Evolutionary conservation across 805 yeast genomes (phyloP), one percentile per base, ranked within the genome.

Genomic region (Saccharomycopsis selenospora): DNA sequence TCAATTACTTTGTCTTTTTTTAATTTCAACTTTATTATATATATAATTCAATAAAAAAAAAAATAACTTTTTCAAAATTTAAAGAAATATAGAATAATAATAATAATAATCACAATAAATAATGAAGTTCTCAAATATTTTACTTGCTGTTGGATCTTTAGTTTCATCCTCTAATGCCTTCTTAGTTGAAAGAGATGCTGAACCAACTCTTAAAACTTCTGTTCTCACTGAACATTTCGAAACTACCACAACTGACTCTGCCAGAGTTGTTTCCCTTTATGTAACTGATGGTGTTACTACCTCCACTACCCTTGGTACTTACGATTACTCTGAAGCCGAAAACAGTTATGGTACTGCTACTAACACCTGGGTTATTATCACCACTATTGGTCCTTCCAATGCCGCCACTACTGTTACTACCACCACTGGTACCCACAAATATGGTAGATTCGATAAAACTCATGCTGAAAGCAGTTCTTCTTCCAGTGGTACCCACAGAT

Each of bases 361-460:
- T 20, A 11, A 7, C 18, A 26, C 24, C 36, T 28, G 13, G n/a
- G 48, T 18, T 6, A 40, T 50, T 25, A 26, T 50, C 47, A 47
- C 48, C 43, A 52, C 55, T 17, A 52, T 50, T 42, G 51, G 50
- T 28, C 49, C 48, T 13, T 25, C 47, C 26, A 25, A 49, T 11
- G 49, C 53, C 20, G 46, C 26, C 18, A 48, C 51, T 24, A 50
- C 55, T 26, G 48, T 52, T 14, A 52, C 53, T 42, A 52, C 55
- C 28, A 52, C 55, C 47, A 65, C 76, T 52, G 71, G 72, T 49
- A 77, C 82, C 42, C 80, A 79, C 68, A 72, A 64, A 53, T 68
- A 67, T 55, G 85, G 84, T 54, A 70, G 70, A 59, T 76, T 76
- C 60, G 68, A 76, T 69, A 72, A 69, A 59, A 69, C 73, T 46